Percentiles rank a stretch among this genome's conserved stretches.
These are phyloP conservation scores for Leccinum ochraceum DNA, from an alignment of 768 basidiomycete species.

Conservation along the genomic window DNA sequence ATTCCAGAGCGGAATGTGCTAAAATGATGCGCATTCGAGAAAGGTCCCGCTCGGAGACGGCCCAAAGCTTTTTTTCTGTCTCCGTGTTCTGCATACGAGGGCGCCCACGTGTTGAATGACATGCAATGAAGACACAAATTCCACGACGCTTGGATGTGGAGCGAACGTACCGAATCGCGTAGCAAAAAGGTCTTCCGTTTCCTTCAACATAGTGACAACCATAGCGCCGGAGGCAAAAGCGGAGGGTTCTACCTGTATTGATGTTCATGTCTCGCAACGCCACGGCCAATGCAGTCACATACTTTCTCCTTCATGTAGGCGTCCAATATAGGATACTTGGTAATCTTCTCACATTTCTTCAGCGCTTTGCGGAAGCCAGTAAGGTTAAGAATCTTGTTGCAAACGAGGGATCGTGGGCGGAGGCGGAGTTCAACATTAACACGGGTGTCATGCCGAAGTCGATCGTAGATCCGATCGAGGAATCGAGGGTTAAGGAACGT, in stretches of 20 bases:
- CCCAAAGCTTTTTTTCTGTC: conserved; percentile 76
- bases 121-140: background rate
- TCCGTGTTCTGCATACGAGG: conserved; percentile 48
- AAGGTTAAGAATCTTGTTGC: conserved; percentile 71
- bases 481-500: background rate
- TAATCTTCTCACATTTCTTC: conserved; percentile 84
- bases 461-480: conserved; percentile 1
- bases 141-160: background rate
- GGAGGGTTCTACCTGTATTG: conserved; percentile 59
- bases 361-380: conserved; percentile 87
- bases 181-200: conserved; percentile 79
- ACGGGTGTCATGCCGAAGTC: background rate
- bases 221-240: conserved; percentile 63
- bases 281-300: background rate
- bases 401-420: background rate
- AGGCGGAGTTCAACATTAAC: background rate
- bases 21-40: conserved; percentile 64
- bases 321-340: conserved; percentile 70
- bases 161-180: conserved; percentile 65
- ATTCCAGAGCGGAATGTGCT: conserved; percentile 78
- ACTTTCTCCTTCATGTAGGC: conserved; percentile 83
- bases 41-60: conserved; percentile 57
- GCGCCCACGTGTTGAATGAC: background rate
- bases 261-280: background rate
- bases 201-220: conserved; percentile 66